Percentiles rank a stretch among this genome's conserved stretches.
Evolutionary conservation across 2,329 filamentous ascomycete genomes (phyloP).

Genomic region (Juglanconis sp.): DNA sequence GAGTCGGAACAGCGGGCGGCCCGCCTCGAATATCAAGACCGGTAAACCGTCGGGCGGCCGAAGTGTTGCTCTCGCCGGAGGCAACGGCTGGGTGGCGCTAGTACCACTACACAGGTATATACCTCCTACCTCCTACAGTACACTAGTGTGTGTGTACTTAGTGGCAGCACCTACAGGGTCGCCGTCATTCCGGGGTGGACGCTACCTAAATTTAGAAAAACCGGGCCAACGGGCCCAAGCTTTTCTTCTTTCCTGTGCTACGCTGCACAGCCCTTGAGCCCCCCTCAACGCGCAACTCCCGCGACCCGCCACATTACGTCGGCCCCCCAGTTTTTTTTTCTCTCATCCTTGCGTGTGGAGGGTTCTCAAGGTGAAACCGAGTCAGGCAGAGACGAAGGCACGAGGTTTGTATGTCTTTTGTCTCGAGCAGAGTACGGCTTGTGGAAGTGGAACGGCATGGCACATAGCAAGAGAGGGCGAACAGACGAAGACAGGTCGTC

Average conservation of each 20-base stretch:
- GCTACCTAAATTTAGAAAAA: not conserved
- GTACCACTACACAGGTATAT: too few species aligned
- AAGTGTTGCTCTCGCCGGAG: not conserved
- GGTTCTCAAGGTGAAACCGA: not conserved
- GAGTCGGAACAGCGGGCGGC: not conserved
- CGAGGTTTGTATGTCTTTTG: not conserved
- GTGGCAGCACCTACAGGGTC: too few species aligned
- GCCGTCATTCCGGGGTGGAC: too few species aligned
- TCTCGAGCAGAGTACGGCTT: not conserved
- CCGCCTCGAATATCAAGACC: not conserved
- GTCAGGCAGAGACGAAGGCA: not conserved
- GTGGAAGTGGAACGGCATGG: not conserved
- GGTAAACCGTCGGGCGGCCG: not conserved
- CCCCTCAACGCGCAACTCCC: not conserved
- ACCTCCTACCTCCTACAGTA: too few species aligned
- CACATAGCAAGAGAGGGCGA: not conserved
- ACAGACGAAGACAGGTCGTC: not conserved
- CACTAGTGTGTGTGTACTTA: too few species aligned
- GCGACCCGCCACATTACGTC: not conserved
- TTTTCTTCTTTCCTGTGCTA: too few species aligned
- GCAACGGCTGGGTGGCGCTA: too few species aligned
- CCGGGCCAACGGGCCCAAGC: too few species aligned
- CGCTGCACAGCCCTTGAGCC: not conserved
- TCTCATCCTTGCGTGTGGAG: not conserved
- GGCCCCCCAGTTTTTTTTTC: not conserved